Conservation (phyloP, 164 flowering plant species). For the Umbilicus rupestris region DNA sequence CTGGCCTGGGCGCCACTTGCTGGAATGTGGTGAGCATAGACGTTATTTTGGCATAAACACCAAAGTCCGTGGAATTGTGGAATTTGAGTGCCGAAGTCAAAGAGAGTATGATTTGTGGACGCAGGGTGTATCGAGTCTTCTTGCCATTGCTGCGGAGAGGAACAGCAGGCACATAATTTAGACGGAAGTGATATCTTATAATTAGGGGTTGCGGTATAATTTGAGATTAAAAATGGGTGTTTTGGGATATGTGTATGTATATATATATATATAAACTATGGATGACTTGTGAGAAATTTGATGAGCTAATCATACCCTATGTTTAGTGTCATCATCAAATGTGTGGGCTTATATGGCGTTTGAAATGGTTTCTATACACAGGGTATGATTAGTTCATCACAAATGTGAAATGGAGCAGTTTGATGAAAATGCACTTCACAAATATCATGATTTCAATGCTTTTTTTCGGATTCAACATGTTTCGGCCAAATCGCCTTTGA, state of each 20-base stretch:
- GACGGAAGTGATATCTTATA: not conserved
- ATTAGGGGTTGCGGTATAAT: too few relatives aligned
- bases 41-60: constrained; percentile 61
- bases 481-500: too few relatives aligned
- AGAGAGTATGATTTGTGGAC: constrained; percentile 62
- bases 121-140: constrained; percentile 47
- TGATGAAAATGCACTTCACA: too few relatives aligned
- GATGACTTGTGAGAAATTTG: not conserved
- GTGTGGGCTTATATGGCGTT: not conserved
- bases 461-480: too few relatives aligned
- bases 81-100: constrained; percentile 54
- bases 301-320: not conserved
- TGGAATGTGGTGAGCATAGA: constrained; percentile 48
- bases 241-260: not conserved
- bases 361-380: too few relatives aligned
- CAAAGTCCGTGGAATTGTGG: constrained; percentile 35
- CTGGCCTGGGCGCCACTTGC: constrained; percentile 60
- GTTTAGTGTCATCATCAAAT: not conserved
- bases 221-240: not conserved
- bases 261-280: not conserved
- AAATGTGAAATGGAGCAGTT: too few relatives aligned
- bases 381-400: too few relatives aligned
- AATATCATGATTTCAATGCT: too few relatives aligned
- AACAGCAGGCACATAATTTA: constrained; percentile 13
- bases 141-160: constrained; percentile 34